A percentile compares a stretch with the other conserved stretches of the same genome.
Evolutionary conservation across 179 eudicot genomes (phyloP).

Genomic region (Amaranthus tricolor): DNA sequence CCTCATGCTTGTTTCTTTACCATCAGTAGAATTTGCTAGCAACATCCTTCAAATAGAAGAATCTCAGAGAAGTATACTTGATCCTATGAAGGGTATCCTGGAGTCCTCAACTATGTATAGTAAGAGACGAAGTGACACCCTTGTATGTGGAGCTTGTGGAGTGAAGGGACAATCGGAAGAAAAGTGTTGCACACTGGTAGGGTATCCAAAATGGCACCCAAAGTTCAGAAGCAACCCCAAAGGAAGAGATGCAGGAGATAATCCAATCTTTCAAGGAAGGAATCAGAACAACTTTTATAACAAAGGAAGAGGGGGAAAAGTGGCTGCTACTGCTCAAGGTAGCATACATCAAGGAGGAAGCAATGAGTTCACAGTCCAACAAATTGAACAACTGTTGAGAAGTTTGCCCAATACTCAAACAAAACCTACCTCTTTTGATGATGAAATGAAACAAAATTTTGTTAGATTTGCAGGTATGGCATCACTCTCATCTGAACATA

Average conservation of each 20-base stretch:
- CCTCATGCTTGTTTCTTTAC: not conserved
- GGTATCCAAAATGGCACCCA: not conserved
- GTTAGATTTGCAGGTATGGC: not conserved
- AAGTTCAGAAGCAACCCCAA: not conserved
- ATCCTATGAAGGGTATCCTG: accelerated
- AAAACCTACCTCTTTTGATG: not conserved
- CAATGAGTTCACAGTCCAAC: not conserved
- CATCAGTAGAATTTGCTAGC: not conserved
- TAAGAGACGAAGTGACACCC: no score
- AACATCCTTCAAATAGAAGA: not conserved
- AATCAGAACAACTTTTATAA: no score
- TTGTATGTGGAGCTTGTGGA: not conserved
- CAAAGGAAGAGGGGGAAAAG: not conserved
- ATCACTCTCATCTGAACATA: not conserved
- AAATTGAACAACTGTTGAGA: not conserved
- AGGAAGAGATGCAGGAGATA: not conserved
- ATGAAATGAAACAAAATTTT: not conserved
- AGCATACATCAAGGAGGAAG: not conserved
- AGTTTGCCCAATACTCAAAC: no score
- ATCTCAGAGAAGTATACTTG: not conserved
- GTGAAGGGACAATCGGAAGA: accelerated
- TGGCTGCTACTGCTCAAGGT: not conserved
- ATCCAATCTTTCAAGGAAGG: no score
- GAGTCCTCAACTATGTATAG: not conserved
- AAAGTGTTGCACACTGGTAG: not conserved